Evolutionary conservation across 768 basidiomycete genomes (phyloP), one percentile per base, ranked within the genome.

Genomic region (Dacryopinax primogenitus): DNA sequence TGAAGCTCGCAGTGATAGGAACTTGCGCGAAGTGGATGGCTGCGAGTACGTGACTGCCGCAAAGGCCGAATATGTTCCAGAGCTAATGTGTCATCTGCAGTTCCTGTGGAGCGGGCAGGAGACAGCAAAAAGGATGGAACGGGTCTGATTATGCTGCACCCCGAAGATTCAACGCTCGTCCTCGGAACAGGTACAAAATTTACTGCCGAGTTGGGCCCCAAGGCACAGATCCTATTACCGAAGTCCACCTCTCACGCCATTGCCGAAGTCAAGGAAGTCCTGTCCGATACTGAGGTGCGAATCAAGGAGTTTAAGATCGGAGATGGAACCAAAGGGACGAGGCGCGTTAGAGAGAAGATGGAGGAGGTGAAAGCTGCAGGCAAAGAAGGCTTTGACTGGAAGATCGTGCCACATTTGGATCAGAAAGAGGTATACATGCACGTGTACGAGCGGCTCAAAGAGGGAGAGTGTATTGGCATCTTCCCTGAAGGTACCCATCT

Each of bases 371-470:
- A 80, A 65, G 76, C 77, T 61, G 76, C 83, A 51, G 85, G 85
- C 12, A 69, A 78, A 36, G 73, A 72, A 28, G 93, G 93, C 0
- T 67, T 95, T 47, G 78, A 85, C 16, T 97, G 85, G 81, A 92
- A 93, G 76, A 79, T 78, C 36, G 75, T 98, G 65, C 92, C 94
- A 0, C 86, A 86, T 72, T 84, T 99, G 67, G 90, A 99, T 77
- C 96, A 98, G 73, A 84, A 88, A 68, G 85, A 90, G 63, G 96
- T 96, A 86, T 99, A 98, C 75, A 84, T 86, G 18, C 81, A 90
- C 66, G 96, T 98, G 3, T 99, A 96, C 74, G 81, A 91, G 72
- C 83, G 84, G 65, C 77, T 98, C 64, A 90, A 84, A 64, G 83
- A 87, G 65, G 91, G 91, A 12, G 92, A 91, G 16, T 86, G 86